Base-by-base conservation (phyloP, 371 early-diverging fungal genomes). In the Lichtheimia ornata region DNA sequence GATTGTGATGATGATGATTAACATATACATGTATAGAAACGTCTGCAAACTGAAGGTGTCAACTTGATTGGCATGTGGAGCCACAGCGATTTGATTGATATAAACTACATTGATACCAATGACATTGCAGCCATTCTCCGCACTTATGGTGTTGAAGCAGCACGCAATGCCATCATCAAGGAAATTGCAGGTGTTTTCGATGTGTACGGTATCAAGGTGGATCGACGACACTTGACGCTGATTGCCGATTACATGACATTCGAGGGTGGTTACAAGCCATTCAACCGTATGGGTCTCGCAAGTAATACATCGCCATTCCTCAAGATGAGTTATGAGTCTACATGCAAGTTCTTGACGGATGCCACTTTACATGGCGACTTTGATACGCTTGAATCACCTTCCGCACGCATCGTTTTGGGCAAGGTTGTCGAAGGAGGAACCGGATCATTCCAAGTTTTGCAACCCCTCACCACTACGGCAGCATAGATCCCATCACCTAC, bases 201-300 rank as follows among this genome's bases (percentile, higher is more conserved):
- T 50, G 98, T 93, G 1, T 99, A 99, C 73, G 96, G 99, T 66
- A 99, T 99, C 68, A 84, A 75, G 59, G 96, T 99, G 53, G 96
- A 99, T 79, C 81, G 83, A 42, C 92, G 99, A 35, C 99, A 99
- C 76, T 84, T 99, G 73, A 86, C 93, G 5, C 70, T 99, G 53
- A 95, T 99, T 74, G 98, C 98, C 43, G 99, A 99, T 72, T 99
- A 97, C 78, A 99, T 99, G 99, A 99, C 99, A 0, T 95, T 94
- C 70, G 97, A 96, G 77, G 99, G 99, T 60, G 97, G 93, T 4
- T 98, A 93, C 84, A 96, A 95, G 69, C 93, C 99, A 17, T 97
- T 98, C 84, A 97, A 95, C 82, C 91, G 98, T 50, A 91, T 90
- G 63, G 95, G 97, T 69, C 93, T 99, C 74, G 86, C 84, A 43